Conservation (phyloP, 139 green algal species). For the Chlorokybus atmophyticus region DNA sequence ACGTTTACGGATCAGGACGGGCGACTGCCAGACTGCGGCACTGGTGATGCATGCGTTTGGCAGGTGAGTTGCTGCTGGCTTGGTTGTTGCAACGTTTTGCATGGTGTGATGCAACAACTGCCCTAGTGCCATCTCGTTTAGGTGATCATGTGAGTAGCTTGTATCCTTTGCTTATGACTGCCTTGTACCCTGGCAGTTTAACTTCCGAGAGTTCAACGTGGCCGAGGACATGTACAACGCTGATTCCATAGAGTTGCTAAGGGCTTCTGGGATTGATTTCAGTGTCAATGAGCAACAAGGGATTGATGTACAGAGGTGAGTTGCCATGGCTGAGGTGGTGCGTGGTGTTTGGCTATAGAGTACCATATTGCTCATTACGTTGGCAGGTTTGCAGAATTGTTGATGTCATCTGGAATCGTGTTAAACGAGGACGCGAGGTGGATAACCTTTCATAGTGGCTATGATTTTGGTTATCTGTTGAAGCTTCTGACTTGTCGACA, state of each 20-base stretch:
- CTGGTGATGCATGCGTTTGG: not conserved
- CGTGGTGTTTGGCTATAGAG: not conserved
- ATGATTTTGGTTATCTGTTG: slow-evolving; percentile 98
- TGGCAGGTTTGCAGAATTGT: slow-evolving; percentile 78
- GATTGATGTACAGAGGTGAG: slow-evolving; percentile 60
- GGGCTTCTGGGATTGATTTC: slow-evolving; percentile 93
- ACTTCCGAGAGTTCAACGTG: slow-evolving; percentile 91
- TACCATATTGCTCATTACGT: no score
- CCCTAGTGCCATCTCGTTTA: no score
- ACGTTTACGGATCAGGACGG: slow-evolving; percentile 87
- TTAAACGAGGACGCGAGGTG: slow-evolving; percentile 83
- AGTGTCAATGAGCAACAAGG: slow-evolving; percentile 61
- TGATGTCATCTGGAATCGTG: slow-evolving; percentile 91
- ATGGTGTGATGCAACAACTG: no score
- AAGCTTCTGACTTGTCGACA: slow-evolving; percentile 85
- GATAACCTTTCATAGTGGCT: slow-evolving; percentile 83
- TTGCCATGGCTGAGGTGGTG: not conserved
- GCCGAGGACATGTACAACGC: slow-evolving; percentile 85
- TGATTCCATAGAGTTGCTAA: slow-evolving; percentile 95
- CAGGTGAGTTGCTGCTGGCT: no score
- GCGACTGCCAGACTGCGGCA: slow-evolving; percentile 49
- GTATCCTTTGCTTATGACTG: no score
- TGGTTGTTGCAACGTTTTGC: no score
- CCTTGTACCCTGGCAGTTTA: slow-evolving; percentile 99
- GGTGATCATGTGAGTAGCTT: no score